Conservation (phyloP, 2,329 filamentous ascomycete genomes). For the Ceratocystis alfenasii region DNA sequence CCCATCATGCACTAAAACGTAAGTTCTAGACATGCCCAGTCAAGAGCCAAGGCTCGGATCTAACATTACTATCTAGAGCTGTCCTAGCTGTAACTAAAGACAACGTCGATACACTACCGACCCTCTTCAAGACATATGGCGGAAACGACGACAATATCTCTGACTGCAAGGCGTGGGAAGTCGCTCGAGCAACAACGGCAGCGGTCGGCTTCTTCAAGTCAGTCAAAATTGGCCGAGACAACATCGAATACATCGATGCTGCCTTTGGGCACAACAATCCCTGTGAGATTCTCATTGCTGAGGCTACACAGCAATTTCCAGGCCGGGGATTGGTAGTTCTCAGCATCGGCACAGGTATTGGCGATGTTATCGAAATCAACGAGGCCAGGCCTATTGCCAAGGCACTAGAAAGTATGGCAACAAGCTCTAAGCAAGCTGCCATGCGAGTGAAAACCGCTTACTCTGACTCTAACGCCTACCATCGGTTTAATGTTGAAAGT, state of each 20-base stretch:
- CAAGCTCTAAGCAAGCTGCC: not conserved
- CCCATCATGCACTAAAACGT: not conserved
- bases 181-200: constrained; percentile 27
- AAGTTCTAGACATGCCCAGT: not conserved
- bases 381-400: constrained; percentile 11
- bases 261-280: constrained; percentile 29
- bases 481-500: constrained; percentile 26
- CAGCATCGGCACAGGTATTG: constrained; percentile 27
- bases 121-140: constrained; percentile 26
- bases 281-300: constrained; percentile 27
- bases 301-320: constrained; percentile 26
- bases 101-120: constrained; percentile 21
- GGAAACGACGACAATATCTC: constrained; percentile 23
- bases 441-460: constrained; percentile 22
- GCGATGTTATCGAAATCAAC: constrained; percentile 23
- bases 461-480: constrained; percentile 23
- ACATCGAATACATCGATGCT: constrained; percentile 27
- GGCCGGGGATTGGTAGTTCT: constrained; percentile 22
- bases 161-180: constrained; percentile 27
- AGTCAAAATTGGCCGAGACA: constrained; percentile 26
- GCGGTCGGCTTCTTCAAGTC: constrained; percentile 28
- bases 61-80: not conserved
- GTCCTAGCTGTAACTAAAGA: not conserved
- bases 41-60: not conserved
- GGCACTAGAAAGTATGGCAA: not conserved